Base-by-base conservation (phyloP, 345 rosid genomes). In the Mercurialis annua region DNA sequence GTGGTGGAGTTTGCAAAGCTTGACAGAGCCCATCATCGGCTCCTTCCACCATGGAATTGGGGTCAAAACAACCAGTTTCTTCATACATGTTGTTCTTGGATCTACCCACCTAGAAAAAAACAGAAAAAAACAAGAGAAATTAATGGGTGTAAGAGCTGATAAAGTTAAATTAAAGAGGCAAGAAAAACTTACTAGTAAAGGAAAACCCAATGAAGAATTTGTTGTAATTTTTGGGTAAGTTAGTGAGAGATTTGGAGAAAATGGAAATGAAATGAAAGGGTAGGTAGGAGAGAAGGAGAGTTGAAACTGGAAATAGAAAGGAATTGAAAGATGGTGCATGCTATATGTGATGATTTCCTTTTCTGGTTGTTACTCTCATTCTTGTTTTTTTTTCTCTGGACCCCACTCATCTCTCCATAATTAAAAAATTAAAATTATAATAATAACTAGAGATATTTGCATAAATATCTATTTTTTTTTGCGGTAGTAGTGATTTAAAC, bases 31-130 rank as follows among this genome's bases (percentile, higher is more conserved):
- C 83, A 49, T 67, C 66, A 14, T 65, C 29, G 17, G 62, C 68
- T 63, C 55, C 76, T 49, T 75, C 87, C 31, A 75, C 50, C 52
- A 71, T 46, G 65, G 82, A 61, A 65, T 38, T 74, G 60, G 83
- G 74, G 50, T 81, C 86, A 77, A 80, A 88, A 62, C 76, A 81
- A 36, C 64, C 83, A 21, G 70, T 70, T 59, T 80, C 83, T 38
- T 74, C 83, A 60, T 75, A 80, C 92, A 81, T 81, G 2, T 71
- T 76, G n/a, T n/a, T n/a, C n/a, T 73, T 7, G 36, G 53, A 11
- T 18, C 18, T 51, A n/a, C n/a, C 67, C 18, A 17, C 36, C 48
- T 42, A 40, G 0, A 40, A 49, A 17, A 18, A 26, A 63, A 48
- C 12, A 23, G 11, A 10, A 20, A 20, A 48, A n/a, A 10, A 10